Conservation (phyloP, 2,329 filamentous ascomycete species). For the Fusarium subglutinans region DNA sequence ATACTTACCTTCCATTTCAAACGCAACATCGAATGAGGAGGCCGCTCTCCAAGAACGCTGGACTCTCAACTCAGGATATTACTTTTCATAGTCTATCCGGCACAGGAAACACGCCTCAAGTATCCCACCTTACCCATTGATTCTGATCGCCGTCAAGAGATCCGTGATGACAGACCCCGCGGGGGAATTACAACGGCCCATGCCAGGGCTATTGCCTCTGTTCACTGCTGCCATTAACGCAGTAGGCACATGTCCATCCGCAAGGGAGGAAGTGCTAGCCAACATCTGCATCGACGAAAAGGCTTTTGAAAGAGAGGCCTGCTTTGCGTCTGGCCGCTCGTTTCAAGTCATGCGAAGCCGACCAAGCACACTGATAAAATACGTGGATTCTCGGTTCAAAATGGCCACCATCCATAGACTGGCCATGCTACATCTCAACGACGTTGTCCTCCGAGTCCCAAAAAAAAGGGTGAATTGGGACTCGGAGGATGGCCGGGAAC, state of each 20-base stretch:
- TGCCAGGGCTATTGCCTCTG: not conserved
- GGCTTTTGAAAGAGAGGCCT: not conserved
- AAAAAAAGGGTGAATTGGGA: rapidly evolving
- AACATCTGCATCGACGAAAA: not conserved
- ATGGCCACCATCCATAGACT: not conserved
- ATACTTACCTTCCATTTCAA: not conserved
- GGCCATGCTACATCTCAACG: not conserved
- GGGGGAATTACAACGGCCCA: too few species aligned
- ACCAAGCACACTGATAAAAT: not conserved
- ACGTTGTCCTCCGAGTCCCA: not conserved
- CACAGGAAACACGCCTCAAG: not conserved
- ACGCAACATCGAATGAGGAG: not conserved
- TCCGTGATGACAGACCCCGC: not conserved
- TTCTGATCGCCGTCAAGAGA: not conserved
- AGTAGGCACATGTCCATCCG: not conserved
- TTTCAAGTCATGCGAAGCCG: not conserved
- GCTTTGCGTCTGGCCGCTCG: not conserved
- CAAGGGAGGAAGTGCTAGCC: not conserved
- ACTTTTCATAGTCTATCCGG: not conserved
- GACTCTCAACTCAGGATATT: not conserved
- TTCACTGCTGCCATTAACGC: not conserved
- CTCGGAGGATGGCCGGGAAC: rapidly evolving
- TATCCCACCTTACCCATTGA: not conserved
- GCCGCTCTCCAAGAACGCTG: not conserved
- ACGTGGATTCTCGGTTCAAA: not conserved